These are phyloP conservation scores for Protomyces inouyei DNA, from an alignment of 1,139 yeast species.

Conservation along the genomic window DNA sequence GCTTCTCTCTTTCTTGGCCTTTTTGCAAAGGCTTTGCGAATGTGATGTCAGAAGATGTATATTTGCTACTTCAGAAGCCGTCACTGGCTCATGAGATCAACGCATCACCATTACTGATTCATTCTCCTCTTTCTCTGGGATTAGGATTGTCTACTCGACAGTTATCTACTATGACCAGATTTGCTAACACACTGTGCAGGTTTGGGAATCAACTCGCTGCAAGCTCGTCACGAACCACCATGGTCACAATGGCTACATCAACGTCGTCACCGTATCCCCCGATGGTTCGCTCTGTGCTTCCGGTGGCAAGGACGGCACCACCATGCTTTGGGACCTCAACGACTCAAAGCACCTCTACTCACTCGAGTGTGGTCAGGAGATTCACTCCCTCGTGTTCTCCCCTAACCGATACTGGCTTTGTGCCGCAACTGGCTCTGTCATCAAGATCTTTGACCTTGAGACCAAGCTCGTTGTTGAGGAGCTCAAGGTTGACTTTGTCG, in stretches of 20 bases:
- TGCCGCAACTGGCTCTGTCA: conserved; percentile 97
- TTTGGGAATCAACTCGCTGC: conserved; percentile 90
- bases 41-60: conserved; percentile 41
- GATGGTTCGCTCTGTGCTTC: conserved; percentile 99
- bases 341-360: conserved; percentile 86
- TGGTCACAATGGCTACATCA: conserved; percentile 99
- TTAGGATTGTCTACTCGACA: background rate
- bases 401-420: conserved; percentile 99
- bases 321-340: conserved; percentile 98
- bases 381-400: conserved; percentile 98
- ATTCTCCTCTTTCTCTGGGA: background rate
- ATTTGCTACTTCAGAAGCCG: conserved; percentile 99
- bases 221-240: conserved; percentile 90
- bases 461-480: conserved; percentile 94
- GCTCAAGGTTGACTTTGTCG: conserved; percentile 96
- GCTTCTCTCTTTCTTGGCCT: background rate
- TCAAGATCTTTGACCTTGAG: conserved; percentile 98
- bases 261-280: conserved; percentile 97
- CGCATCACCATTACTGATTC: conserved; percentile 45
- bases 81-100: conserved; percentile 81
- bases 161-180: background rate
- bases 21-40: conserved; percentile 7
- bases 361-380: conserved; percentile 92
- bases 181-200: conserved; percentile 46
- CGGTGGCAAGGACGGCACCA: conserved; percentile 99